A percentile compares a stretch with the other conserved stretches of the same genome.
Conservation (phyloP, 345 rosid genomes). For the Gossypium stocksii region DNA sequence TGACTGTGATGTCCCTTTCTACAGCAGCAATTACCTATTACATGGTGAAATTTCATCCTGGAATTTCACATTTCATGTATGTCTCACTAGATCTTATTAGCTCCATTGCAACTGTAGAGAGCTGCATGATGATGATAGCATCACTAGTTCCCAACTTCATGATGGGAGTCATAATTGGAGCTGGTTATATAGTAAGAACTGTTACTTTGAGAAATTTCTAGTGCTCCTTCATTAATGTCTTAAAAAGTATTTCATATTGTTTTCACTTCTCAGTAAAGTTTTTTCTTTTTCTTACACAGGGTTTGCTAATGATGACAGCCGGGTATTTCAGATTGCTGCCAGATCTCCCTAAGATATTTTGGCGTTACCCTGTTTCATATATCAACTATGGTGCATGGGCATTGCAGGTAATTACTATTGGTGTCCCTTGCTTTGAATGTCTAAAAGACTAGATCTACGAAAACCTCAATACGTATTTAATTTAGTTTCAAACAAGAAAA, state of each 20-base stretch:
- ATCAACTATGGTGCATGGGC: slow-evolving; percentile 48
- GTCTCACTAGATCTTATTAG: slow-evolving; percentile 30
- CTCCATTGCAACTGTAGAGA: slow-evolving; percentile 46
- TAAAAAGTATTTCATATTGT: background rate
- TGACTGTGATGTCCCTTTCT: slow-evolving; percentile 31
- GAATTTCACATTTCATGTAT: slow-evolving; percentile 29
- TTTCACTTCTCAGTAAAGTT: background rate
- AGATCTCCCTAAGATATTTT: slow-evolving; percentile 44
- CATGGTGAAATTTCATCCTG: slow-evolving; percentile 45
- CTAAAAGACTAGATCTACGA: slow-evolving; percentile 10
- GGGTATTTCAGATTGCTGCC: slow-evolving; percentile 43
- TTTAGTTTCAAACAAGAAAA: too few relatives aligned
- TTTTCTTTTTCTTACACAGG: slow-evolving; percentile 23
- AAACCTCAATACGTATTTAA: background rate
- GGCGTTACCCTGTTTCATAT: slow-evolving; percentile 53
- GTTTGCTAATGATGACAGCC: slow-evolving; percentile 44
- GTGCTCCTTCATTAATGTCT: background rate
- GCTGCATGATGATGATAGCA: slow-evolving; percentile 58
- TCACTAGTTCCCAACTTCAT: slow-evolving; percentile 53
- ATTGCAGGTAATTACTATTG: slow-evolving; percentile 36
- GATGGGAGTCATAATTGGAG: slow-evolving; percentile 45
- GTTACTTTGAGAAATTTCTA: background rate
- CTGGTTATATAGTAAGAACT: slow-evolving; percentile 46
- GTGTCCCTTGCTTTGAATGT: background rate
- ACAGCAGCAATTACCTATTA: slow-evolving; percentile 33